Conservation (phyloP, 1,139 yeast species). For the Protomyces inouyei region DNA sequence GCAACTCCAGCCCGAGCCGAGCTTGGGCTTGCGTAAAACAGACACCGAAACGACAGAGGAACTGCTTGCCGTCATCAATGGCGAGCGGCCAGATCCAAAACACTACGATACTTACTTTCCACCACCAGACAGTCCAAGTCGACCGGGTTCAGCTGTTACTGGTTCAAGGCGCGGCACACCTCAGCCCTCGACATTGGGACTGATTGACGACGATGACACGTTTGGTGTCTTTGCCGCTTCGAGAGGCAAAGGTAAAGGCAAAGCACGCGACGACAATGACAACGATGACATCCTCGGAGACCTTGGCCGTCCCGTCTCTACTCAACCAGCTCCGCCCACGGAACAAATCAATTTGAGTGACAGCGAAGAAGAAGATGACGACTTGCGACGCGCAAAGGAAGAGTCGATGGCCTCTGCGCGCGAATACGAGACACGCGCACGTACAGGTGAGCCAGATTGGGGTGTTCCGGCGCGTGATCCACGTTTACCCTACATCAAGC, state of each 20-base stretch:
- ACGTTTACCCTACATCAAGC: constrained; percentile 51
- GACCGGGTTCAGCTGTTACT: neutral
- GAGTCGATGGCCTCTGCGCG: constrained; percentile 5
- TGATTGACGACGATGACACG: neutral
- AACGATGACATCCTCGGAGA: constrained; percentile 20
- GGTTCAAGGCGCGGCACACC: neutral
- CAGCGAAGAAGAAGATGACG: constrained; percentile 10
- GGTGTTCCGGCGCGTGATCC: constrained; percentile 40
- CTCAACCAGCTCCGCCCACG: neutral
- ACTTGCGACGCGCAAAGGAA: constrained; percentile 18
- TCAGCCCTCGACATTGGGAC: neutral
- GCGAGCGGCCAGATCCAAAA: constrained; percentile 8
- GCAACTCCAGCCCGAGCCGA: neutral
- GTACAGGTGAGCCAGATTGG: neutral
- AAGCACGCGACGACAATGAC: neutral
- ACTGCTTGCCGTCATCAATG: constrained; percentile 18
- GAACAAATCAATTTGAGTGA: neutral
- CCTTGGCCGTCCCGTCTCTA: constrained; percentile 14
- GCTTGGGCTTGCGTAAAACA: neutral
- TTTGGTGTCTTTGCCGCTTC: neutral
- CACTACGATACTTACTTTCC: constrained; percentile 10
- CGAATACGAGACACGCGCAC: neutral
- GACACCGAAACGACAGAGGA: constrained; percentile 23
- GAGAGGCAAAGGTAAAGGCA: neutral
- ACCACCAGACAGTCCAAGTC: neutral